Base-by-base conservation (phyloP, 805 yeast genomes). In the Kodamaea neixiangensis region DNA sequence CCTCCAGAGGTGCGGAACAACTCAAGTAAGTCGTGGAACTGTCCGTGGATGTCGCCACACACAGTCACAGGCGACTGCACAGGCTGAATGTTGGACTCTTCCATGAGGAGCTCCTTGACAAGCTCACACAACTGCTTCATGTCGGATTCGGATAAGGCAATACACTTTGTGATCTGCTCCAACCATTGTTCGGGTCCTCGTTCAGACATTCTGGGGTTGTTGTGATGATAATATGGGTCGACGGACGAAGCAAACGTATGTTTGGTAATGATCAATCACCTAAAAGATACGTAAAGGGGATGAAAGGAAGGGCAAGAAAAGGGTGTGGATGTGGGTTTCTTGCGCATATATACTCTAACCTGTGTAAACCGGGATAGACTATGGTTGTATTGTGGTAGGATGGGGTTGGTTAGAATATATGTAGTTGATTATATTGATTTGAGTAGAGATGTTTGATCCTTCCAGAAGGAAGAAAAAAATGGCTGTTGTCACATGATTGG, bases 11-110 rank as follows among this genome's bases (percentile, higher is more conserved):
- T 86, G 58, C 96, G 77, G 69, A 94, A 94, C 20, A 93, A 76
- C 67, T 94, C 97, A 54, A 93, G 72, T 54, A 93, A 77, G 68
- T 93, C 99, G 66, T 93, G 98, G 68, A 93, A 93, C 68, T 93
- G 99, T 3, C 99, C 99, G 69, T 93, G 99, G 61, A 93, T 94
- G 71, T 93, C 99, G 64, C 96, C 97, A 73, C 97, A 91, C 0
- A 91, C 97, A 0, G 97, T 90, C 5, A 91, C 97, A 1, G 97
- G 97, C 22, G 90, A 82, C 62, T 85, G 87, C 2, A 91, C 97
- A 0, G 97, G 97, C 65, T 91, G 97, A 55, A 92, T 90, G 66
- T 92, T 92, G 39, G 94, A 86, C 63, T 91, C 97, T 66, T 93
- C 98, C 97, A 94, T 94, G 53, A 93, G 71, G 34, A 93, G 76